These are phyloP conservation scores for Piper betle DNA, from an alignment of 164 flowering plant genomes.

Conservation along the genomic window DNA sequence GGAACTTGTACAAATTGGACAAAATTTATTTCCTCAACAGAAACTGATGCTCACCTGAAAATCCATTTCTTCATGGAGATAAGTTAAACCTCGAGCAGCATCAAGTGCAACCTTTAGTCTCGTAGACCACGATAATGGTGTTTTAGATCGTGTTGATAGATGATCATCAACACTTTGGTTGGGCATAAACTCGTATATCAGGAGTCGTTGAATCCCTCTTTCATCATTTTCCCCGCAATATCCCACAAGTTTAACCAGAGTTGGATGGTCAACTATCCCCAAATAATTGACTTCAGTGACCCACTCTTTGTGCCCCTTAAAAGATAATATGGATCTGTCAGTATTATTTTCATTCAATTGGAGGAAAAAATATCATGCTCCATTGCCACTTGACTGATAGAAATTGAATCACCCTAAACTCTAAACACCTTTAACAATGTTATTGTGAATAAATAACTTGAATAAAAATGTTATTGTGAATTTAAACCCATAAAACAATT, in stretches of 20 bases:
- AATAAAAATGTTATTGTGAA: no score
- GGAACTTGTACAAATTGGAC: neutral
- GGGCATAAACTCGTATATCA: slow-evolving; percentile 80
- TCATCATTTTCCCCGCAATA: slow-evolving; percentile 94
- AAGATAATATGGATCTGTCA: slow-evolving; percentile 2
- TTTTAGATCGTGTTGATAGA: slow-evolving; percentile 35
- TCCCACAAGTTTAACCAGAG: slow-evolving; percentile 84
- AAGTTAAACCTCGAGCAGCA: slow-evolving; percentile 81
- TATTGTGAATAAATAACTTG: no score
- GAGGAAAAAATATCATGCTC: no score
- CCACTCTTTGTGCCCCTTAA: slow-evolving; percentile 99
- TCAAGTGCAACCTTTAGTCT: slow-evolving; percentile 78
- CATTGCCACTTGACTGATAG: no score
- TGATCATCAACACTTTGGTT: slow-evolving; percentile 79
- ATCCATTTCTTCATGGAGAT: slow-evolving; percentile 89
- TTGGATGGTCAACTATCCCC: slow-evolving; percentile 86
- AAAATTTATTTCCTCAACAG: no score
- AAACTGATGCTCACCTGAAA: slow-evolving; percentile 48
- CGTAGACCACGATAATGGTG: slow-evolving; percentile 62
- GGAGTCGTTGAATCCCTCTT: slow-evolving; percentile 84
- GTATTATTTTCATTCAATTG: neutral
- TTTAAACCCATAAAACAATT: no score
- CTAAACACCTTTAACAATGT: no score
- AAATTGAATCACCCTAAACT: no score
- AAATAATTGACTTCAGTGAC: slow-evolving; percentile 92